These are phyloP conservation scores for Kokia cookei DNA, from an alignment of 441 rosid species.

Conservation along the genomic window DNA sequence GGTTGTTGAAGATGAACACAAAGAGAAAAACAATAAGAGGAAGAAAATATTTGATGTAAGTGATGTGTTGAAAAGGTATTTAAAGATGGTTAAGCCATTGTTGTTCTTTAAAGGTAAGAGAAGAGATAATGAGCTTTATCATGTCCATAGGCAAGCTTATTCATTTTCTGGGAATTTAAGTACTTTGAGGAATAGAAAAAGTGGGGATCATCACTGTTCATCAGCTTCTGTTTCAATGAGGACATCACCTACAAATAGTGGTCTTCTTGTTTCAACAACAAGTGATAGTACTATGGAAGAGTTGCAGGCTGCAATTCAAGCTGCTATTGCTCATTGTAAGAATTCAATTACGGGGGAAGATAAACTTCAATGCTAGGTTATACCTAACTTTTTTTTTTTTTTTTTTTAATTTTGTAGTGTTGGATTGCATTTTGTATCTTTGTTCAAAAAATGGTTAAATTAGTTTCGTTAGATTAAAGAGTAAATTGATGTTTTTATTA, in stretches of 20 bases:
- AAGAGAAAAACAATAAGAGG: slow-evolving; percentile 38
- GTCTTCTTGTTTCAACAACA: slow-evolving; percentile 49
- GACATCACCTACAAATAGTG: slow-evolving; percentile 85
- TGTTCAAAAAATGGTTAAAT: too few relatives aligned
- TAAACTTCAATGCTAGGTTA: slow-evolving; percentile 27
- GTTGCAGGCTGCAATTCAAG: slow-evolving; percentile 95
- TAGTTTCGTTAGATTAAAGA: too few relatives aligned
- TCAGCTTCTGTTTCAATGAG: slow-evolving; percentile 91
- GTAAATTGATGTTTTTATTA: too few relatives aligned
- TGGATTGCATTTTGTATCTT: too few relatives aligned
- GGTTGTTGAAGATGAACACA: slow-evolving; percentile 29
- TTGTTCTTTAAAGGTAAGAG: slow-evolving; percentile 42
- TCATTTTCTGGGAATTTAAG: slow-evolving; percentile 48
- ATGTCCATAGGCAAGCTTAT: slow-evolving; percentile 30
- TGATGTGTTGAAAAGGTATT: slow-evolving; percentile 52
- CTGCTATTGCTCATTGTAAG: slow-evolving; percentile 98
- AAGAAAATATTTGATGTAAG: slow-evolving; percentile 52
- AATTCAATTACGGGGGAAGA: slow-evolving; percentile 71
- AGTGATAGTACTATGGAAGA: slow-evolving; percentile 92
- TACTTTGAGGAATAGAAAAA: slow-evolving; percentile 26
- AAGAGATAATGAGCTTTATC: slow-evolving; percentile 34
- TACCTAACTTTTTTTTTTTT: neutral
- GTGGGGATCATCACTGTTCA: slow-evolving; percentile 47
- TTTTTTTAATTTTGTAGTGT: too few relatives aligned
- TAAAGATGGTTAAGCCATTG: slow-evolving; percentile 56